These are phyloP conservation scores for Picochlorum sp. DNA, from an alignment of 139 green algal species.

Conservation along the genomic window DNA sequence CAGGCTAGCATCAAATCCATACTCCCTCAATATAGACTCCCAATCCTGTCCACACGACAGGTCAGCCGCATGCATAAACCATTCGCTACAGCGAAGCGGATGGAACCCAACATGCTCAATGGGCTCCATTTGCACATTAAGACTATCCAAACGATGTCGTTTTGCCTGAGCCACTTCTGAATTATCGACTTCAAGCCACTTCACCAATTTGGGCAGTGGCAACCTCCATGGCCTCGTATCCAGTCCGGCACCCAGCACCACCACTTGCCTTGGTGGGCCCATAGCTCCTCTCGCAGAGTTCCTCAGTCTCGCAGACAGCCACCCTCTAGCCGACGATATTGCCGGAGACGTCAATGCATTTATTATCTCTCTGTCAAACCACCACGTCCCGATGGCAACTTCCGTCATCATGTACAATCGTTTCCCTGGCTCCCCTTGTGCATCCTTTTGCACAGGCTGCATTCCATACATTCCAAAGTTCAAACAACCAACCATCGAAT, in stretches of 20 bases:
- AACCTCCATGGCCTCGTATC: constrained; percentile 59
- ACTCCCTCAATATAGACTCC: not conserved
- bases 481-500: no score
- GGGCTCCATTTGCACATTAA: not conserved
- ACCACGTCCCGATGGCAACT: constrained; percentile 6
- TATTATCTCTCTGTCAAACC: constrained; percentile 17
- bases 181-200: constrained; percentile 58
- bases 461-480: not conserved
- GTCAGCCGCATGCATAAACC: not conserved
- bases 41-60: not conserved
- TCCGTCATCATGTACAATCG: constrained; percentile 4
- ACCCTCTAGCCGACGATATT: not conserved
- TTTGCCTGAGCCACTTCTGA: constrained; percentile 45
- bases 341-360: not conserved
- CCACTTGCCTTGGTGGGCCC: constrained; percentile 10
- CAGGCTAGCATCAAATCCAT: constrained; percentile 2
- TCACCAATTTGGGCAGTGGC: constrained; percentile 31
- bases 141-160: not conserved
- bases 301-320: constrained; percentile 2
- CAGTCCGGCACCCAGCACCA: constrained; percentile 42
- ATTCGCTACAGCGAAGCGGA: not conserved
- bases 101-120: not conserved
- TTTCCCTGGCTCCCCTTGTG: not conserved
- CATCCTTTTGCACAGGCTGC: not conserved
- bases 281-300: not conserved